Evolutionary conservation across 371 early-diverging fungal genomes (phyloP).

Genomic region (Gilbertella persicaria): DNA sequence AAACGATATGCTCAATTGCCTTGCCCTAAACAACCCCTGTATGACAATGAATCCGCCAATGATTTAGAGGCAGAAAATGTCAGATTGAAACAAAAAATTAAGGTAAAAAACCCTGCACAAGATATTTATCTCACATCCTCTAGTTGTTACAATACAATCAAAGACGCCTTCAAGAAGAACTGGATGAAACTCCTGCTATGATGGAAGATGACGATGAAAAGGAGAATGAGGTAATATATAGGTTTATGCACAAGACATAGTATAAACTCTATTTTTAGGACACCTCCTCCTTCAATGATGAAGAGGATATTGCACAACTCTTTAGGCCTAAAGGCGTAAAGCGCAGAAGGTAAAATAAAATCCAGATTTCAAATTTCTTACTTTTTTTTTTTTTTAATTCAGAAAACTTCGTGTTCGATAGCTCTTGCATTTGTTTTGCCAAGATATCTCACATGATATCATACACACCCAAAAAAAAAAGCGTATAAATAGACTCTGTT

Average conservation of each 20-base stretch:
- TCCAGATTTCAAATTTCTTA: background rate
- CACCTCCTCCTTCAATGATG: background rate
- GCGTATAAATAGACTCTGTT: background rate
- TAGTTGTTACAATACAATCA: background rate
- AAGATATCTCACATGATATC: too few species aligned
- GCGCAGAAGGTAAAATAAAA: slow-evolving; percentile 12
- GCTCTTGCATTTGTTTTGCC: too few species aligned
- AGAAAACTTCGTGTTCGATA: slow-evolving; percentile 16
- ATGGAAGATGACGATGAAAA: background rate
- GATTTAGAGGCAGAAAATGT: slow-evolving; percentile 32
- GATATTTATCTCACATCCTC: too few species aligned
- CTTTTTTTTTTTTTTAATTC: background rate
- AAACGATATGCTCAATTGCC: slow-evolving; percentile 33
- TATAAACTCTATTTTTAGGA: slow-evolving; percentile 2
- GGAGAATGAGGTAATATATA: slow-evolving; percentile 15
- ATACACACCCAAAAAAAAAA: background rate
- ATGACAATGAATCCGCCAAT: slow-evolving; percentile 22
- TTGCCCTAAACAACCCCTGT: background rate
- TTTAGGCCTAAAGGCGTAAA: slow-evolving; percentile 2
- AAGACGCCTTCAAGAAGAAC: background rate
- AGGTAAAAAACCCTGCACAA: too few species aligned
- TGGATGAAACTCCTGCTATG: background rate
- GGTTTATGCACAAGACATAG: slow-evolving; percentile 4
- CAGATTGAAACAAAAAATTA: slow-evolving; percentile 27
- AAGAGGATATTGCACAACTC: slow-evolving; percentile 6